phyloP scores from a whole-genome alignment of 225 moss, liverwort and hornwort species.

The Straminergon stramineum region DNA sequence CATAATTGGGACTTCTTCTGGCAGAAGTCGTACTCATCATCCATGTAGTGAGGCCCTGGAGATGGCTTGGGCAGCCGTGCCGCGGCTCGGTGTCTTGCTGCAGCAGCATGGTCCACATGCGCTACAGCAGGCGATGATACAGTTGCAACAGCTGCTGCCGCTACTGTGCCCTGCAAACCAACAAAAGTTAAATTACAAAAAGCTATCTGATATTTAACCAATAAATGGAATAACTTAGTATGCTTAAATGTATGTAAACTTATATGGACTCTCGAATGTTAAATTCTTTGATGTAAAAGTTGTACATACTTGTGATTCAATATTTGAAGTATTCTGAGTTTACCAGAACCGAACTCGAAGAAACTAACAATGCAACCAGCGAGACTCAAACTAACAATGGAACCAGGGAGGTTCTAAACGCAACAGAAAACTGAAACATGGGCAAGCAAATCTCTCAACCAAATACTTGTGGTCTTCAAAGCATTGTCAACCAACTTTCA shows the following conservation, averaged over 20 bases:
- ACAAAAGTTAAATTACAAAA: background rate
- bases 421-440: background rate
- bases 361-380: background rate
- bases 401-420: background rate
- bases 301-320: background rate
- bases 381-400: background rate
- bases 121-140: slow-evolving; percentile 52
- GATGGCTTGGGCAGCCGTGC: slow-evolving; percentile 55
- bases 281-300: background rate
- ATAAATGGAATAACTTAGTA: background rate
- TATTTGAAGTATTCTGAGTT: background rate
- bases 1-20: slow-evolving; percentile 35
- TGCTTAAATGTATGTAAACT: background rate
- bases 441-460: background rate
- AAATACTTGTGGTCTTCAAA: background rate
- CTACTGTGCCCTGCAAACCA: slow-evolving; percentile 37
- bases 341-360: background rate
- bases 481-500: background rate
- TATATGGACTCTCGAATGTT: no score
- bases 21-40: slow-evolving; percentile 75
- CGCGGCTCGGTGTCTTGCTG: slow-evolving; percentile 36
- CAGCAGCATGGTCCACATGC: slow-evolving; percentile 52
- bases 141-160: slow-evolving; percentile 56
- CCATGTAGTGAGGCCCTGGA: slow-evolving; percentile 48
- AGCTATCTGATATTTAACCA: background rate